A percentile compares a stretch with the other conserved stretches of the same genome.
Evolutionary conservation across 345 rosid genomes (phyloP).

Genomic region (Eucalyptus curtisii): DNA sequence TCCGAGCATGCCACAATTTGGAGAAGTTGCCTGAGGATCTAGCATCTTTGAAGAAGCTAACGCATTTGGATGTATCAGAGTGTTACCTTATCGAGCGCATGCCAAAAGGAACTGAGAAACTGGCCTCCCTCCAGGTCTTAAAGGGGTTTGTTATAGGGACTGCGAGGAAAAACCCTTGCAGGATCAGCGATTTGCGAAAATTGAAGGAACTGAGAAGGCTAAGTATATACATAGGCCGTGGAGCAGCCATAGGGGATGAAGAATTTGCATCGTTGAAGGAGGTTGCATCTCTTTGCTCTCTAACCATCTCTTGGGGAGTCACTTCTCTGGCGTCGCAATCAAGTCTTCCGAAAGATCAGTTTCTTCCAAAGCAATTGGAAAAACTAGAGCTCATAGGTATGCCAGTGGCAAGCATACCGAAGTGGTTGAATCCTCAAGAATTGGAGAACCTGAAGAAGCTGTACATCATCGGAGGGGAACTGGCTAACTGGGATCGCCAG

Average conservation of each 20-base stretch:
- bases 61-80: too few species aligned
- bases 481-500: rapidly evolving
- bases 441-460: not conserved
- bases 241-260: slow-evolving; percentile 10
- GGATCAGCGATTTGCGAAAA: not conserved
- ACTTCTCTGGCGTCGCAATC: not conserved
- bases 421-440: not conserved
- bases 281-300: not conserved
- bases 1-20: too few species aligned
- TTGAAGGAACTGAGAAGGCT: not conserved
- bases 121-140: not conserved
- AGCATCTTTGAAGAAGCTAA: too few species aligned
- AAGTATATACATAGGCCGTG: not conserved
- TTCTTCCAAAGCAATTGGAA: rapidly evolving
- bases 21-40: too few species aligned
- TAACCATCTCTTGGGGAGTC: not conserved
- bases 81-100: too few species aligned
- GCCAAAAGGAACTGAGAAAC: too few species aligned
- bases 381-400: not conserved
- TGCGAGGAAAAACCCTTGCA: not conserved
- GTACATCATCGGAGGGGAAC: not conserved
- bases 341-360: not conserved
- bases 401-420: not conserved
- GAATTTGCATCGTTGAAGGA: not conserved
- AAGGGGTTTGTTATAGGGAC: slow-evolving; percentile 17